A percentile compares a stretch with the other conserved stretches of the same genome.
Conservation (phyloP, 305 asterid species). For the Fraxinus paxiana region DNA sequence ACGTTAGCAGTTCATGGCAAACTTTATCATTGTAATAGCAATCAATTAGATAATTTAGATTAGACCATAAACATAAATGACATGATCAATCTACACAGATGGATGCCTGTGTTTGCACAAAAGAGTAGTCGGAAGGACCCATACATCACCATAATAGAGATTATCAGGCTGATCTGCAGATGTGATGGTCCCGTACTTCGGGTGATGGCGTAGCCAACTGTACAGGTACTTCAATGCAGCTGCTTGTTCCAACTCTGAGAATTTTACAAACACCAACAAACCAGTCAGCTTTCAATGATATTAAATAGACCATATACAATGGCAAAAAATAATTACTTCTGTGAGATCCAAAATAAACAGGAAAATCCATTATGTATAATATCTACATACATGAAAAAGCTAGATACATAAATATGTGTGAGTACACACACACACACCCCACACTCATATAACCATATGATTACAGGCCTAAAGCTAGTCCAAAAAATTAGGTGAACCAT, state of each 20-base stretch:
- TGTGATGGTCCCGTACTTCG: conserved; percentile 68
- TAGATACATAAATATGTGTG: not conserved
- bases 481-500: not conserved
- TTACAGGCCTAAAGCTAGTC: not conserved
- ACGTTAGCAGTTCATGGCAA: not conserved
- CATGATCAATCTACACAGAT: not conserved
- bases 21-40: conserved; percentile 5
- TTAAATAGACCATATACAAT: not conserved
- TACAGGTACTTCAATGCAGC: conserved; percentile 85
- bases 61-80: not conserved
- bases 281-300: conserved; percentile 1
- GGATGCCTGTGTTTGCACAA: not conserved
- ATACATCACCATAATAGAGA: conserved; percentile 81
- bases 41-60: not conserved
- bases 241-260: conserved; percentile 91
- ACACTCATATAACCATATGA: not conserved
- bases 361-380: not conserved
- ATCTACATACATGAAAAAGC: not conserved
- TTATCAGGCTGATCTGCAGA: conserved; percentile 70
- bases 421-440: not conserved
- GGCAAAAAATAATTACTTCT: not conserved
- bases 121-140: conserved; percentile 26
- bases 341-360: not conserved
- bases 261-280: conserved; percentile 22
- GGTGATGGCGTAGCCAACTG: conserved; percentile 91